Conservation (phyloP, 2,329 filamentous ascomycete genomes). For the Purpureocillium takamizusanense region DNA sequence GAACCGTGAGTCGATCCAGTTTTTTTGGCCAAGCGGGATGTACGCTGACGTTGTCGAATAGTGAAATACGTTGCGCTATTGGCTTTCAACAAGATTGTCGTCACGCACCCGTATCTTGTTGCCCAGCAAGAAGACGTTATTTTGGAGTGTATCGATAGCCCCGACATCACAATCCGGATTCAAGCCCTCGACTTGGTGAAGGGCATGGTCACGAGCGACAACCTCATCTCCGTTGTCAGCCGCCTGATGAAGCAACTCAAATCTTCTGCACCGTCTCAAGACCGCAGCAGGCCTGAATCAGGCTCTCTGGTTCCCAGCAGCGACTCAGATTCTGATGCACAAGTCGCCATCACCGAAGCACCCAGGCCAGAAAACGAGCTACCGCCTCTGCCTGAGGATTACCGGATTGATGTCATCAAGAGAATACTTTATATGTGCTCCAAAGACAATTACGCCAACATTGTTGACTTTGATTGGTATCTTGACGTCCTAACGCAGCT, state of each 20-base stretch:
- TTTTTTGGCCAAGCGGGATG: neutral
- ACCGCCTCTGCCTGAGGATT: conserved; percentile 72
- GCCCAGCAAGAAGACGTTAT: conserved; percentile 94
- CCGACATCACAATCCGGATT: conserved; percentile 90
- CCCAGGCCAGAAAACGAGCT: conserved; percentile 27
- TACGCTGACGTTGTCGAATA: conserved; percentile 21
- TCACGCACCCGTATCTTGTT: conserved; percentile 80
- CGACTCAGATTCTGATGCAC: conserved; percentile 42
- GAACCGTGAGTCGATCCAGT: conserved; percentile 56
- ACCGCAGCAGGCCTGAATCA: conserved; percentile 29
- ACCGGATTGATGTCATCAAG: conserved; percentile 72
- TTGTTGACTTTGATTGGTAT: conserved; percentile 96
- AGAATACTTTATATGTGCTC: conserved; percentile 86
- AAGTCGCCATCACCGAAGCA: conserved; percentile 29
- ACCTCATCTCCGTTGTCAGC: conserved; percentile 74
- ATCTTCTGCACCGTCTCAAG: conserved; percentile 45
- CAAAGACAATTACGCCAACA: conserved; percentile 74
- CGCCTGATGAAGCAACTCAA: conserved; percentile 82
- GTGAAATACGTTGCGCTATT: conserved; percentile 96
- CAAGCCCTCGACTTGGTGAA: conserved; percentile 86
- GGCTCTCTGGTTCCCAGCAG: conserved; percentile 34
- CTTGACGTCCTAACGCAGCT: conserved; percentile 83
- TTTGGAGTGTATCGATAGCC: conserved; percentile 88
- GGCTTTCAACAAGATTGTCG: conserved; percentile 90
- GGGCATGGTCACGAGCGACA: conserved; percentile 87